A percentile compares a stretch with the other conserved stretches of the same genome.
Conservation (phyloP, 2,329 filamentous ascomycete species). For the Colletotrichum sansevieriae region DNA sequence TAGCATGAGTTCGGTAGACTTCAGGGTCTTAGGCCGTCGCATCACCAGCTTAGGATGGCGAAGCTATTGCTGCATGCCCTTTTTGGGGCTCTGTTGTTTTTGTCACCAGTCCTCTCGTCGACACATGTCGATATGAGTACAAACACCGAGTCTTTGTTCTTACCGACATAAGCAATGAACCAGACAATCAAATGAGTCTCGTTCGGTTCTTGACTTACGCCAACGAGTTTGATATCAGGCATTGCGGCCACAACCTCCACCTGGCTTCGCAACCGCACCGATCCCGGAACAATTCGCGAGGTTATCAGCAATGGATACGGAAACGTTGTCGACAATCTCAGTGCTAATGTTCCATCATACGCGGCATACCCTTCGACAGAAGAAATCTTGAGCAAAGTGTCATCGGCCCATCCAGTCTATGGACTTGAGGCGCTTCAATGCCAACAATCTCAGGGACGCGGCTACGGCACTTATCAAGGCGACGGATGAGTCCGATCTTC, state of each 20-base stretch:
- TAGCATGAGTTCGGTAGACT: too few relatives aligned
- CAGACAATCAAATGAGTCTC: conserved; percentile 59
- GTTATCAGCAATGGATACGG: conserved; percentile 57
- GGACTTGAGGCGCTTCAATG: conserved; percentile 49
- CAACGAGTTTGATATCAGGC: conserved; percentile 59
- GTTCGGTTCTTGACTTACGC: conserved; percentile 59
- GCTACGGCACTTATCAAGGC: conserved; percentile 55
- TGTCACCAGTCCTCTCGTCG: background rate
- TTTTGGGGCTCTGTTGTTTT: background rate
- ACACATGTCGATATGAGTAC: background rate
- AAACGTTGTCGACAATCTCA: conserved; percentile 60
- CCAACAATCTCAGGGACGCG: conserved; percentile 52
- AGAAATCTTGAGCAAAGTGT: conserved; percentile 51
- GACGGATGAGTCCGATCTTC: conserved; percentile 48
- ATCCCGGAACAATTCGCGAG: conserved; percentile 56
- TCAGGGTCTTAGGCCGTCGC: background rate
- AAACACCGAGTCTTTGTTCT: conserved; percentile 55
- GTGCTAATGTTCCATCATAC: conserved; percentile 59
- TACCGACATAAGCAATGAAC: conserved; percentile 60
- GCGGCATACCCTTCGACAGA: conserved; percentile 55
- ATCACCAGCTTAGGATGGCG: background rate
- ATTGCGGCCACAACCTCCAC: conserved; percentile 59
- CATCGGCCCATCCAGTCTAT: conserved; percentile 49
- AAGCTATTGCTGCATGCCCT: background rate
- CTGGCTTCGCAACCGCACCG: conserved; percentile 56